phyloP scores from a whole-genome alignment of 1,139 yeast genomes.

The Taphrina wiesneri region DNA sequence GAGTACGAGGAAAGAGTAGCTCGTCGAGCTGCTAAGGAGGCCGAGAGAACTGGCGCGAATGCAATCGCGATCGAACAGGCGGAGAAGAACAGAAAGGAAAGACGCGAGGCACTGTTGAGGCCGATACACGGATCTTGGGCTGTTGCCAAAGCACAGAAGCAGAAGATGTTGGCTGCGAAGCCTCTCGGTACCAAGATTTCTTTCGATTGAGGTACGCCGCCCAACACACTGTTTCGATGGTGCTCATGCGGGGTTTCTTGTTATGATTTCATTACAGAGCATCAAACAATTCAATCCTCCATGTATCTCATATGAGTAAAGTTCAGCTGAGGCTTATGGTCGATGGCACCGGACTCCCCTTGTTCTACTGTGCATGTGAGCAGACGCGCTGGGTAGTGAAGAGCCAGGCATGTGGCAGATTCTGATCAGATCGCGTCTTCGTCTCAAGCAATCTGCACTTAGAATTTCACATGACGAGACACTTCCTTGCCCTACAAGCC shows the following conservation, averaged over 20 bases:
- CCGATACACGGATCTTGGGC: conserved; percentile 93
- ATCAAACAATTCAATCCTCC: not conserved
- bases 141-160: conserved; percentile 66
- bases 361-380: no score
- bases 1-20: conserved; percentile 49
- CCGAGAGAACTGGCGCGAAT: conserved; percentile 43
- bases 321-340: no score
- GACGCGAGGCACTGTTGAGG: conserved; percentile 40
- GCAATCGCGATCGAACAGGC: conserved; percentile 44
- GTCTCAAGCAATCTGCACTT: no score
- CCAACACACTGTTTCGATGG: not conserved
- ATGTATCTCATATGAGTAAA: no score
- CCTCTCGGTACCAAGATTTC: conserved; percentile 80
- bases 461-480: no score
- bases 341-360: no score
- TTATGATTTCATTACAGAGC: no score
- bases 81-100: conserved; percentile 47
- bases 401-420: no score
- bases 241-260: no score
- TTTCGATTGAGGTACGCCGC: conserved; percentile 48
- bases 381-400: no score
- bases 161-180: conserved; percentile 52
- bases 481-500: no score
- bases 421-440: no score
- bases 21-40: conserved; percentile 49